These are phyloP conservation scores for Metschnikowia corniflorae DNA, from an alignment of 805 yeast genomes.

Conservation along the genomic window DNA sequence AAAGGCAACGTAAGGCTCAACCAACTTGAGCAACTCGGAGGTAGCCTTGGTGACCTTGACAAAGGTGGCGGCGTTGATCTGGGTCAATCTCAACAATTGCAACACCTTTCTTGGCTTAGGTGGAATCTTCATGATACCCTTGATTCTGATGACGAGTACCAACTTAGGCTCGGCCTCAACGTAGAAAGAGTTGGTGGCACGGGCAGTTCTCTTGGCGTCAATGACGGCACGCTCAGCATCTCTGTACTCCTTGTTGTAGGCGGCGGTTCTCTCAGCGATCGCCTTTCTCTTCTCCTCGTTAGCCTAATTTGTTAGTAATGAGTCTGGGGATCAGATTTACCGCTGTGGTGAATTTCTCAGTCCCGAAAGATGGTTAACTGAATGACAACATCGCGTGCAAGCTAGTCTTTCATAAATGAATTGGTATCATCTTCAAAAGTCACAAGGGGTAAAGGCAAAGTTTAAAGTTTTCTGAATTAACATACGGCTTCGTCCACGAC, in stretches of 20 bases:
- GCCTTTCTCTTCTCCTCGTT: conserved; percentile 56
- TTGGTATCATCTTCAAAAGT: conserved; percentile 50
- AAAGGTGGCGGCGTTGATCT: conserved; percentile 92
- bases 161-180: conserved; percentile 93
- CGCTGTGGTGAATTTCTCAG: conserved; percentile 41
- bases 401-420: conserved; percentile 56
- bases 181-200: conserved; percentile 90
- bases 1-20: conserved; percentile 95
- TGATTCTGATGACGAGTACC: conserved; percentile 95
- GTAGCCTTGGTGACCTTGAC: conserved; percentile 96
- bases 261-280: conserved; percentile 91
- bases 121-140: conserved; percentile 98
- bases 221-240: conserved; percentile 86
- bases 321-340: too few relatives aligned
- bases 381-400: conserved; percentile 63
- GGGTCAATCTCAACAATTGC: conserved; percentile 89
- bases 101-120: conserved; percentile 99
- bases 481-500: conserved; percentile 78
- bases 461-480: too few relatives aligned
- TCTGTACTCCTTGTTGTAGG: conserved; percentile 92
- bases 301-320: conserved; percentile 27
- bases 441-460: neutral
- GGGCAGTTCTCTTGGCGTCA: conserved; percentile 88
- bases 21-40: conserved; percentile 83
- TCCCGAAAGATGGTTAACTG: conserved; percentile 87